Evolutionary conservation across 495 filamentous ascomycete species (phyloP).

Genomic region (Aspergillus asperescens): DNA sequence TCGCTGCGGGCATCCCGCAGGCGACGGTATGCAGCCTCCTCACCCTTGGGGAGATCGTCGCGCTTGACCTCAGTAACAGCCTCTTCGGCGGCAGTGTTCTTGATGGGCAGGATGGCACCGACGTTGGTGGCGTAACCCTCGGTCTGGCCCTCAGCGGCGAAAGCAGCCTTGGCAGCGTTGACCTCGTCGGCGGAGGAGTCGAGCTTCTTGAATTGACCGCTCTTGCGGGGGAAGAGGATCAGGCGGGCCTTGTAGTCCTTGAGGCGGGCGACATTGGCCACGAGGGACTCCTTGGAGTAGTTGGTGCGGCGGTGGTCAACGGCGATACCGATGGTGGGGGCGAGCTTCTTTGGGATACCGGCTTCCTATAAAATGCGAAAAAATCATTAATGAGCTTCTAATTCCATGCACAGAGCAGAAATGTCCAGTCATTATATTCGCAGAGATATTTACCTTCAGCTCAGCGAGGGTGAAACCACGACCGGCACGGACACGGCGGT

Average conservation of each 20-base stretch:
- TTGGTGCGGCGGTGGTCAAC: slow-evolving; percentile 96
- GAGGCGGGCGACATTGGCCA: slow-evolving; percentile 90
- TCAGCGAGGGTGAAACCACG: slow-evolving; percentile 95
- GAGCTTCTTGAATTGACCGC: slow-evolving; percentile 82
- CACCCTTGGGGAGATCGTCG: slow-evolving; percentile 66
- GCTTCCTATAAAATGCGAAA: slow-evolving; percentile 60
- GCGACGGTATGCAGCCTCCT: slow-evolving; percentile 78
- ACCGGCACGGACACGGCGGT: slow-evolving; percentile 92
- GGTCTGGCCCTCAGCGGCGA: slow-evolving; percentile 46
- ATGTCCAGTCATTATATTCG: slow-evolving; percentile 1
- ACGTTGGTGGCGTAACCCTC: slow-evolving; percentile 52
- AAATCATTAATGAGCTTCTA: slow-evolving; percentile 8
- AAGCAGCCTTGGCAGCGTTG: slow-evolving; percentile 59
- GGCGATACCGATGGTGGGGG: slow-evolving; percentile 90
- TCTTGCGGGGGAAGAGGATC: slow-evolving; percentile 96
- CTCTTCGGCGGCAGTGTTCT: slow-evolving; percentile 52
- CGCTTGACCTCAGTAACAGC: slow-evolving; percentile 75
- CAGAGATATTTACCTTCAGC: slow-evolving; percentile 72
- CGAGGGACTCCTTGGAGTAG: slow-evolving; percentile 87
- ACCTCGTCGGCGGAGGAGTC: slow-evolving; percentile 86
- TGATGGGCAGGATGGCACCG: slow-evolving; percentile 61
- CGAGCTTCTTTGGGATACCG: slow-evolving; percentile 89
- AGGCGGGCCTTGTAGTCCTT: slow-evolving; percentile 91
- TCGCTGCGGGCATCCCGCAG: slow-evolving; percentile 84
- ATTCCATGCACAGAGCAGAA: neutral